Base-by-base conservation (phyloP, 148 eudicot species). In the Rhododendron simsii region DNA sequence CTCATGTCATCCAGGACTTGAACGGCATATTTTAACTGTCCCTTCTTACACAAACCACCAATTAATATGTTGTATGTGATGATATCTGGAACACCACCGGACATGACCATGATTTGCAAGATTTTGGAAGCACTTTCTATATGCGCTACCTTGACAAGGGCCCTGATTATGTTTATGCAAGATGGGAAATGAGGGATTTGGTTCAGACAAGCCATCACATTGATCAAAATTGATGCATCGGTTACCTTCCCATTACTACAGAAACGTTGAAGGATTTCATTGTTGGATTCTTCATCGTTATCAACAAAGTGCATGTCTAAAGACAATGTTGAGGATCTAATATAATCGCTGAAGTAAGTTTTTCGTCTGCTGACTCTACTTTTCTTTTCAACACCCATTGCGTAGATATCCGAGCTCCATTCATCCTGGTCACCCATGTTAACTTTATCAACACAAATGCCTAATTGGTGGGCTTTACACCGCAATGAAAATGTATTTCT, bases 21-120 rank as follows among this genome's bases (percentile, higher is more conserved):
- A 87, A 92, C 74, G 16, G 98, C 97, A 73, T 86, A 86, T 20
- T 85, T 86, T 79, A 96, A 81, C 26, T 81, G 83, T 48, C 98
- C 93, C 78, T 87, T 91, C 85, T 89, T 93, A 91, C 99, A 95
- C 67, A 96, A 67, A 63, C 97, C 94, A 86, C 93, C 86, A 84
- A 96, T 89, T 76, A 96, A 87, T 94, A 95, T 96, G 89, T 96
- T 96, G 88, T 92, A 91, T 8, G 98, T 96, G 86, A 96, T 95
- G 67, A 94, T 88, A 91, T 96, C 98, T 6, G 94, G 98, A 86
- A 92, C 87, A 69, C 98, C 98, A 87, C 98, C 99, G 8, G 98
- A 94, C 99, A 95, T 90, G 45, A 95, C 96, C 93, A 96, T 91
- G 77, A 93, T 76, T 73, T 88, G 87, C 84, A 95, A 88, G 80